phyloP scores from a whole-genome alignment of 352 stramenopile species.

The Phytophthora ramorum region DNA sequence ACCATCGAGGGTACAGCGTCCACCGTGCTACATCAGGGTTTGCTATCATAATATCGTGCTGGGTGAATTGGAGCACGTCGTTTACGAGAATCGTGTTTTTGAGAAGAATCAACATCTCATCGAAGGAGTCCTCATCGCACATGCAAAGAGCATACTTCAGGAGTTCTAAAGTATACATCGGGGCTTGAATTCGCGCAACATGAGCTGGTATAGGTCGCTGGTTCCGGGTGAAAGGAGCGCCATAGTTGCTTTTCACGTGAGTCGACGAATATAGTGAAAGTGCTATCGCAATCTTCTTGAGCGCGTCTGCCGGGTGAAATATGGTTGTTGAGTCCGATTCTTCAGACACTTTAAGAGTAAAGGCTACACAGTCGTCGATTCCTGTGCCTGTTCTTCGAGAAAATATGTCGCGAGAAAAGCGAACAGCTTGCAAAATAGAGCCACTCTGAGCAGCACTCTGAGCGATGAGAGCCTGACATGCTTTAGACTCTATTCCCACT shows the following conservation, averaged over 20 bases:
- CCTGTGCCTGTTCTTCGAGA: conserved; percentile 20
- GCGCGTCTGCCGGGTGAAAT: conserved; percentile 16
- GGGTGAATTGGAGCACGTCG: conserved; percentile 57
- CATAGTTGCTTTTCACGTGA: conserved; percentile 67
- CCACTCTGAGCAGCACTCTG: conserved; percentile 50
- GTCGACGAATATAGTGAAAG: conserved; percentile 67
- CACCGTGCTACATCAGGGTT: conserved; percentile 12
- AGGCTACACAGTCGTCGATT: not conserved
- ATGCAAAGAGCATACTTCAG: conserved; percentile 71
- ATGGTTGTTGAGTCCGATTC: not conserved
- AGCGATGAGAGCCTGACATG: conserved; percentile 55
- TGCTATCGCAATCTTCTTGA: conserved; percentile 65
- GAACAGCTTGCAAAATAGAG: conserved; percentile 55
- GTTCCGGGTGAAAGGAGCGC: conserved; percentile 6
- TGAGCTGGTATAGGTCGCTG: conserved; percentile 33
- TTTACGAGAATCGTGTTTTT: conserved; percentile 63
- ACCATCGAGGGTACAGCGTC: conserved; percentile 64
- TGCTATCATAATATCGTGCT: conserved; percentile 30
- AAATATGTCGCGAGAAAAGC: conserved; percentile 67
- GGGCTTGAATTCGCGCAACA: conserved; percentile 56
- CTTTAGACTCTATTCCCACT: conserved; percentile 46
- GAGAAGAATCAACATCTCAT: conserved; percentile 66
- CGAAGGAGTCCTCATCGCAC: conserved; percentile 58
- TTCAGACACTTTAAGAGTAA: not conserved
- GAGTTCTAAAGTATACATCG: conserved; percentile 63